These are phyloP conservation scores for Obelidium mucronatum DNA, from an alignment of 192 early-diverging fungal genomes.

Conservation along the genomic window DNA sequence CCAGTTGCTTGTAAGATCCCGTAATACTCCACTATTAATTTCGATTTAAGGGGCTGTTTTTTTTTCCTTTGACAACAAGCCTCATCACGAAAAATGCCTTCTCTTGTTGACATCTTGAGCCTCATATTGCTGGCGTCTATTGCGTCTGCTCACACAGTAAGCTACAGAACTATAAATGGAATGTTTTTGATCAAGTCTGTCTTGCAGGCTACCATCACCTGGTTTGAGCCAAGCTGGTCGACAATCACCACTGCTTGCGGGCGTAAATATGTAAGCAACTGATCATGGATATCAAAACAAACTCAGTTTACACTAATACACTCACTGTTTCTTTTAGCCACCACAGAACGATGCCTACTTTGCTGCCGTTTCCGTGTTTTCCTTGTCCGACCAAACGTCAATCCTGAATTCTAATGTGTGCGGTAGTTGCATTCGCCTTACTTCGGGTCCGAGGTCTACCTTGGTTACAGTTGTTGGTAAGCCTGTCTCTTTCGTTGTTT, in stretches of 20 bases:
- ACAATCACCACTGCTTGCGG: background rate
- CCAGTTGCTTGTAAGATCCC: too few species aligned
- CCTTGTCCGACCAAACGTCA: constrained; percentile 4
- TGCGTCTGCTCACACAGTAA: too few species aligned
- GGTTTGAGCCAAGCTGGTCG: background rate
- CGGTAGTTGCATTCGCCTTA: constrained; percentile 8
- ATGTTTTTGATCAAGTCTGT: too few species aligned
- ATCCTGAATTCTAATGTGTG: constrained; percentile 6
- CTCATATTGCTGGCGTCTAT: too few species aligned
- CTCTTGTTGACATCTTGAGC: too few species aligned
- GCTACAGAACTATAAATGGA: too few species aligned
- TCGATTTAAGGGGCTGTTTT: too few species aligned
- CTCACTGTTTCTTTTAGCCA: background rate
- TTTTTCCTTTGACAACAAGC: too few species aligned
- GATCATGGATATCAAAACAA: background rate
- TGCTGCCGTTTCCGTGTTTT: constrained; percentile 9
- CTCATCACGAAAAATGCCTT: too few species aligned
- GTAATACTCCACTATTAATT: too few species aligned
- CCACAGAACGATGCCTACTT: background rate
- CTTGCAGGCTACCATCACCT: background rate
- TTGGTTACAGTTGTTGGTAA: constrained; percentile 15
- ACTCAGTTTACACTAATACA: background rate
- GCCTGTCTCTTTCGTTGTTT: background rate
- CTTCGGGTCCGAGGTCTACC: background rate
- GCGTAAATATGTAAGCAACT: background rate